Conservation (phyloP, 2,329 filamentous ascomycete species). For the Pseudocercospora macadamiae region DNA sequence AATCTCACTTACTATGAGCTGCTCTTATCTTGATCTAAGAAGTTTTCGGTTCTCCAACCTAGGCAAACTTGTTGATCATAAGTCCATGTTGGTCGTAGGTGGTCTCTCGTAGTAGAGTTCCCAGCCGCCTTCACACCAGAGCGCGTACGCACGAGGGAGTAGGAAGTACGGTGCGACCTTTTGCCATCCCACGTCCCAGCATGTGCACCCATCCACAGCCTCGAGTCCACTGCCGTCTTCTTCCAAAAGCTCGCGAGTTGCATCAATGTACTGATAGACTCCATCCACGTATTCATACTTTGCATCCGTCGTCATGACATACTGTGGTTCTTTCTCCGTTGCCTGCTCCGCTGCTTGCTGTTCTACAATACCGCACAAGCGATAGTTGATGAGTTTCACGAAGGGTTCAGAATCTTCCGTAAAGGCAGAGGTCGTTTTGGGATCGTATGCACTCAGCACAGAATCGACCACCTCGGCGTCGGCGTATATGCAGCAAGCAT, state of each 20-base stretch:
- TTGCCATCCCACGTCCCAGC: constrained; percentile 9
- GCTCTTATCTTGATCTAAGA: too few species aligned
- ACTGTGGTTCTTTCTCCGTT: too few species aligned
- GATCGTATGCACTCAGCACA: constrained; percentile 4
- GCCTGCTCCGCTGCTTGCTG: too few species aligned
- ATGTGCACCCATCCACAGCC: constrained; percentile 5
- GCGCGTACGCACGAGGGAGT: background rate
- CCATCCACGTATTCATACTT: too few species aligned
- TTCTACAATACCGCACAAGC: background rate
- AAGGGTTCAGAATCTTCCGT: too few species aligned
- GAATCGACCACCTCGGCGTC: constrained; percentile 11
- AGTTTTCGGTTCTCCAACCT: too few species aligned
- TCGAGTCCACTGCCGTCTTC: background rate
- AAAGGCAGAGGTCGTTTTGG: too few species aligned
- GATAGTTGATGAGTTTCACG: too few species aligned
- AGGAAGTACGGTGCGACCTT: background rate
- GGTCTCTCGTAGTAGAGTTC: background rate
- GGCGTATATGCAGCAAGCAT: constrained; percentile 9
- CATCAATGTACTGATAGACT: too few species aligned
- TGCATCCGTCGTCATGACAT: too few species aligned
- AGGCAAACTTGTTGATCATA: background rate
- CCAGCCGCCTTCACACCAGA: background rate
- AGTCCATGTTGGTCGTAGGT: background rate
- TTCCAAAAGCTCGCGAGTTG: constrained; percentile 10
- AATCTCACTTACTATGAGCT: too few species aligned